phyloP scores from a whole-genome alignment of 2,329 filamentous ascomycete species.

The Botrytis paeoniae region DNA sequence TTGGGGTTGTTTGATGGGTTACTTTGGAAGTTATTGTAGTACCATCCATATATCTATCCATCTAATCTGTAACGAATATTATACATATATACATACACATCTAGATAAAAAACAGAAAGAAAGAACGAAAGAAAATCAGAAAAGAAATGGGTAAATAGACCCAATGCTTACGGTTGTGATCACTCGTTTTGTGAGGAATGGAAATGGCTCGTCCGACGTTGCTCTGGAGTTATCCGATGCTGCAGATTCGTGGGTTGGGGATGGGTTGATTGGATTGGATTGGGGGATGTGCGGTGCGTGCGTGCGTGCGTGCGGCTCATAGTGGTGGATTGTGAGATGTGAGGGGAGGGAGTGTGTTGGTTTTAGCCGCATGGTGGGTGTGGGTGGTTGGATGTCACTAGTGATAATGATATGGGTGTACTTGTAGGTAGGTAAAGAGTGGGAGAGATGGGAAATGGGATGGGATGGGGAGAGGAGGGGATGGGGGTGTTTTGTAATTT shows the following conservation, averaged over 20 bases:
- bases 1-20: too few species aligned
- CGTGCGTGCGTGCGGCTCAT: conserved; percentile 6
- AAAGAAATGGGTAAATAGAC: conserved; percentile 6
- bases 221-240: background rate
- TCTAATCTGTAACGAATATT: background rate
- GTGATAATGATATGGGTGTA: too few species aligned
- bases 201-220: background rate
- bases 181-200: background rate
- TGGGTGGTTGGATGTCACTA: background rate
- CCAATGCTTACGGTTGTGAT: conserved; percentile 14
- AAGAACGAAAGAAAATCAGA: background rate
- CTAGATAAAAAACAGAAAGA: background rate
- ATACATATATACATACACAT: background rate
- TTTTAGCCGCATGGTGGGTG: conserved; percentile 14
- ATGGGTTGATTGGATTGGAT: background rate
- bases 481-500: background rate
- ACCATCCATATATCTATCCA: background rate
- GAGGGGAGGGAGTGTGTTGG: background rate
- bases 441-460: background rate
- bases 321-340: background rate
- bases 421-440: background rate
- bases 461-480: background rate
- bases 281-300: background rate
- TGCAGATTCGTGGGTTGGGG: background rate
- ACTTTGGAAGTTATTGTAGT: background rate